These are phyloP conservation scores for Neonothopanus nambi DNA, from an alignment of 1,284 basidiomycete genomes.

Conservation along the genomic window DNA sequence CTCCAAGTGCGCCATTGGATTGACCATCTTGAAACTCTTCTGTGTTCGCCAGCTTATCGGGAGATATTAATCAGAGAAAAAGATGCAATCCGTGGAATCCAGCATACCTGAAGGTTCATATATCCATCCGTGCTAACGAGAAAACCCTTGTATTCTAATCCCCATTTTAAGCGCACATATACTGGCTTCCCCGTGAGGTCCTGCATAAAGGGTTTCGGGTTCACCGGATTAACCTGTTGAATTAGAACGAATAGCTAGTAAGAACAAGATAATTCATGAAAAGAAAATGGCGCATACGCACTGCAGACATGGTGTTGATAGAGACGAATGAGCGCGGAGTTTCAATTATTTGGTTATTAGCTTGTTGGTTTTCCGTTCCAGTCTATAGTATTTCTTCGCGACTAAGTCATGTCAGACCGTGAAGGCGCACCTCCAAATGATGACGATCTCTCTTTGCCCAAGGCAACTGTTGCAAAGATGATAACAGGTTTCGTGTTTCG, in stretches of 20 bases:
- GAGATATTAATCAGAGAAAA: conserved; percentile 2
- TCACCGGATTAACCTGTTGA: conserved; percentile 84
- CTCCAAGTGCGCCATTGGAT: conserved; percentile 94
- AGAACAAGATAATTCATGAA: conserved; percentile 7
- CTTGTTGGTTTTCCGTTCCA: conserved; percentile 2
- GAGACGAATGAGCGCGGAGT: conserved; percentile 54
- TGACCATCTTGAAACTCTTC: conserved; percentile 98
- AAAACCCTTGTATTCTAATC: conserved; percentile 98
- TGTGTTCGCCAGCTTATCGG: conserved; percentile 88
- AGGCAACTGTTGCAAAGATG: conserved; percentile 97
- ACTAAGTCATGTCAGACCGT: conserved; percentile 75
- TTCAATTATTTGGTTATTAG: conserved; percentile 41
- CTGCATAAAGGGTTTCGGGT: conserved; percentile 98
- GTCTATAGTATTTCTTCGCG: conserved; percentile 6
- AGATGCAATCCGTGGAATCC: neutral
- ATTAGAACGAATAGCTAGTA: conserved; percentile 4
- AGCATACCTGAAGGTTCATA: conserved; percentile 95
- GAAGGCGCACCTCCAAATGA: conserved; percentile 74
- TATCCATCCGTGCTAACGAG: conserved; percentile 98
- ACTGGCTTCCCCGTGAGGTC: conserved; percentile 98
- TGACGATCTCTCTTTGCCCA: conserved; percentile 93
- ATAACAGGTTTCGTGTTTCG: conserved; percentile 72
- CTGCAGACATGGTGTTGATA: conserved; percentile 60
- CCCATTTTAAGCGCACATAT: conserved; percentile 97
- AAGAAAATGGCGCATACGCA: conserved; percentile 34